phyloP scores from a whole-genome alignment of 805 yeast species.

The Wickerhamiella parazyma region DNA sequence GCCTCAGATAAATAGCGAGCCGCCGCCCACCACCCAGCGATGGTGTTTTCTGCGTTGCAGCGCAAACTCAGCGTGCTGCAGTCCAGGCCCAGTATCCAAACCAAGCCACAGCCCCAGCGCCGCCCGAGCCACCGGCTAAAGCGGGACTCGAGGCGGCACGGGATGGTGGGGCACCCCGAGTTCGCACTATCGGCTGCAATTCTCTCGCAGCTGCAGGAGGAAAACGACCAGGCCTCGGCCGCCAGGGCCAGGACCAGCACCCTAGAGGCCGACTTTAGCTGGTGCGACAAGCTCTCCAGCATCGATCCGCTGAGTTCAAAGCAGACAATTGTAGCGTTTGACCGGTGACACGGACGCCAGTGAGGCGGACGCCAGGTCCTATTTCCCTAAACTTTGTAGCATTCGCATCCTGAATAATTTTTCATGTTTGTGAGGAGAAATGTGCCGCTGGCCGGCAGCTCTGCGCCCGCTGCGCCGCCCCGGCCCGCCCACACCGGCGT shows the following conservation, averaged over 20 bases:
- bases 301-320: background rate
- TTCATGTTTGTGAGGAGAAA: conserved; percentile 2
- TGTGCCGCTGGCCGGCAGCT: conserved; percentile 10
- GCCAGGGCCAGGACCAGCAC: background rate
- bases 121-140: background rate
- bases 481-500: conserved; percentile 40
- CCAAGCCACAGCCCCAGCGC: background rate
- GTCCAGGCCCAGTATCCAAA: no score
- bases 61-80: no score
- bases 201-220: background rate
- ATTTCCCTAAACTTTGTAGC: no score
- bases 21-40: no score
- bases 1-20: no score
- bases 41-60: no score
- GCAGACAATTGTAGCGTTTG: background rate
- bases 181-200: background rate
- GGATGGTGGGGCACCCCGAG: background rate
- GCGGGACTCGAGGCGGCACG: background rate
- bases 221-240: background rate
- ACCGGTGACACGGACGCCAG: no score
- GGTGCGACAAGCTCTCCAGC: no score
- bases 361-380: no score
- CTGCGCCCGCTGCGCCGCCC: background rate
- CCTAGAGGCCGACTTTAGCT: background rate
- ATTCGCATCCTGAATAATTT: background rate